phyloP scores from a whole-genome alignment of 305 asterid genomes.

The Fraxinus xanthoxyloides region DNA sequence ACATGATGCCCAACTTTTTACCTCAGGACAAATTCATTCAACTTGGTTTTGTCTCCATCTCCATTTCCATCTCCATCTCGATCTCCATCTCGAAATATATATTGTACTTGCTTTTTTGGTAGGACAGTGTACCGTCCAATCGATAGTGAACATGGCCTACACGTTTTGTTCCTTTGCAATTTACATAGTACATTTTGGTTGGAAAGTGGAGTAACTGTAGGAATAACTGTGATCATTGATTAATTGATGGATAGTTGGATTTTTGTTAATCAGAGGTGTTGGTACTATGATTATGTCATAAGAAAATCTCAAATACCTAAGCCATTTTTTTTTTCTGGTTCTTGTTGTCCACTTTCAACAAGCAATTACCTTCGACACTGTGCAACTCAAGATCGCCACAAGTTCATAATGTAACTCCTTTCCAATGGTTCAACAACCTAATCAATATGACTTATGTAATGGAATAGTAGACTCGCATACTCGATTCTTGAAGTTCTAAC shows the following conservation, averaged over 20 bases:
- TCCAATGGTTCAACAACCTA: neutral
- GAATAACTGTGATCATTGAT: conserved; percentile 14
- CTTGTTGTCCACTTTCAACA: neutral
- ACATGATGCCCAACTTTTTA: neutral
- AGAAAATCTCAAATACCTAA: neutral
- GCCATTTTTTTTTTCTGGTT: neutral
- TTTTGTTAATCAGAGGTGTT: neutral
- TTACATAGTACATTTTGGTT: conserved; percentile 7
- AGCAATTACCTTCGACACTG: neutral
- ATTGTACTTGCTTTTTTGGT: neutral
- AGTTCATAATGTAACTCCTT: neutral
- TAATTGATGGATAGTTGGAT: conserved; percentile 1
- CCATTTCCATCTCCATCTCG: neutral
- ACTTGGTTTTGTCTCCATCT: neutral
- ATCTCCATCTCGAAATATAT: neutral
- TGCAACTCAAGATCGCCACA: neutral
- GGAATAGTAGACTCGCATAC: neutral
- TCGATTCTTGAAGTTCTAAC: neutral
- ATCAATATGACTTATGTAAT: neutral
- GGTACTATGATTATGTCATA: neutral
- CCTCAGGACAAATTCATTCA: neutral
- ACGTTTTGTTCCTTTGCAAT: neutral
- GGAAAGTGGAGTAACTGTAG: neutral
- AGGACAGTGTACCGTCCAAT: neutral
- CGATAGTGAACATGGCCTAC: neutral